Evolutionary conservation across 2,329 filamentous ascomycete genomes (phyloP), one percentile per base, ranked within the genome.

Genomic region (Penicillium sclerotigenum): DNA sequence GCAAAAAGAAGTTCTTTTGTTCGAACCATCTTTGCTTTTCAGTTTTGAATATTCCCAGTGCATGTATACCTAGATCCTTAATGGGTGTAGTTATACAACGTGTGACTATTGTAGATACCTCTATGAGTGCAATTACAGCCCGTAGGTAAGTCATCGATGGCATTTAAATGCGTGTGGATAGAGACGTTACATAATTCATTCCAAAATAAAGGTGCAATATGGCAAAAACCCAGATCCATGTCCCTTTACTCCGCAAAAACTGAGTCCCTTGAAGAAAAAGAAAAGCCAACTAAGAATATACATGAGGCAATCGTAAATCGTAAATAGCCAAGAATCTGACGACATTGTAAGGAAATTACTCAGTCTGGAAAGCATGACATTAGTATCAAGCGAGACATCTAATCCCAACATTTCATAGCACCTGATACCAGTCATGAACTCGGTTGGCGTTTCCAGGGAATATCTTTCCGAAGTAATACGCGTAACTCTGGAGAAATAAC

Each of bases 401-500:
- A 46, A 33, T 4, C 28, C 18, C 9, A 22, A 22, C 43, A 26
- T 31, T 7, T 33, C 10, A 22, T n/a, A 18, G 3, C 26, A n/a
- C 16, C 20, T 6, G 11, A 22, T 24, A 20, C 13, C 6, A 20
- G 34, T 42, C 57, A 58, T 14, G 58, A 58, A 18, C 46, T 49
- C 20, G 57, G 46, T 24, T 67, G 59, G 33, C 62, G 55, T 71
- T 75, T 61, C 79, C 79, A 59, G 67, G 78, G 69, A 8, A 88
- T 75, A 57, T 88, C 83, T 57, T 82, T 77, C 60, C 81, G 84
- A n/a, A 89, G 68, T 41, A 90, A 62, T 7, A 76, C 73, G 46
- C 87, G 79, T 55, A 90, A 69, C 63, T 89, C 85, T 0, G 83
- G 79, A 59, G 82, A 86, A 45, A 90, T 85, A 16, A 87, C 79